These are phyloP conservation scores for Helicostylum pulchrum DNA, from an alignment of 192 early-diverging fungal genomes.

Conservation along the genomic window DNA sequence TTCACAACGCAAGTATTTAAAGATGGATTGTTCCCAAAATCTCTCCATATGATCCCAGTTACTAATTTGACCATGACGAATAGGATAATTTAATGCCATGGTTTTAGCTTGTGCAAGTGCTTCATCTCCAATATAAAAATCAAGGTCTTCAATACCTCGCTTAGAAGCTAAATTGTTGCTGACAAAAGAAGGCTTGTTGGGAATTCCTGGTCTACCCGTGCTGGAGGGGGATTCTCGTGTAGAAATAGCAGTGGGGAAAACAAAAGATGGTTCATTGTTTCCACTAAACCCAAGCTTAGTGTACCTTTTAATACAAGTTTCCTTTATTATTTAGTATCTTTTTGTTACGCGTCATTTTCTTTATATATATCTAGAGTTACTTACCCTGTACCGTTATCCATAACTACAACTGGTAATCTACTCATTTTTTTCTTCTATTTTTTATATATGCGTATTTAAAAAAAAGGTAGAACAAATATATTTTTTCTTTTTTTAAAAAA, in stretches of 20 bases:
- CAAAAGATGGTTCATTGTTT: slow-evolving; percentile 94
- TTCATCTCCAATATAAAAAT: slow-evolving; percentile 97
- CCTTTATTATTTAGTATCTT: background rate
- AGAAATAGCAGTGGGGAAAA: slow-evolving; percentile 93
- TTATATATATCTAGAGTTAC: slow-evolving; percentile 13
- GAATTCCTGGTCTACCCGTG: slow-evolving; percentile 46
- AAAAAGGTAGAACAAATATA: too few relatives aligned
- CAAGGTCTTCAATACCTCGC: slow-evolving; percentile 95
- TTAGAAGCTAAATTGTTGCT: slow-evolving; percentile 83
- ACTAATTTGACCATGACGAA: slow-evolving; percentile 96
- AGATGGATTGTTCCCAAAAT: slow-evolving; percentile 98
- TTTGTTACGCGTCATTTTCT: background rate
- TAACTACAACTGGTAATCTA: slow-evolving; percentile 79
- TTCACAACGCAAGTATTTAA: slow-evolving; percentile 97
- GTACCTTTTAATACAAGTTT: slow-evolving; percentile 50
- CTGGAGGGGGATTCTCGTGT: slow-evolving; percentile 58
- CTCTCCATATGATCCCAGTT: slow-evolving; percentile 99
- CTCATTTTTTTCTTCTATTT: slow-evolving; percentile 28
- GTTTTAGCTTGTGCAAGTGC: slow-evolving; percentile 87
- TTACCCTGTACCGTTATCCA: slow-evolving; percentile 98
- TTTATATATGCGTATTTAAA: background rate
- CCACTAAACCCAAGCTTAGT: slow-evolving; percentile 98
- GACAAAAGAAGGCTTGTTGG: slow-evolving; percentile 53
- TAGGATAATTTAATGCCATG: slow-evolving; percentile 86
- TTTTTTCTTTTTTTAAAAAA: too few relatives aligned